A percentile compares a stretch with the other conserved stretches of the same genome.
Evolutionary conservation across 345 rosid species (phyloP).

Genomic region (Populus nigra): DNA sequence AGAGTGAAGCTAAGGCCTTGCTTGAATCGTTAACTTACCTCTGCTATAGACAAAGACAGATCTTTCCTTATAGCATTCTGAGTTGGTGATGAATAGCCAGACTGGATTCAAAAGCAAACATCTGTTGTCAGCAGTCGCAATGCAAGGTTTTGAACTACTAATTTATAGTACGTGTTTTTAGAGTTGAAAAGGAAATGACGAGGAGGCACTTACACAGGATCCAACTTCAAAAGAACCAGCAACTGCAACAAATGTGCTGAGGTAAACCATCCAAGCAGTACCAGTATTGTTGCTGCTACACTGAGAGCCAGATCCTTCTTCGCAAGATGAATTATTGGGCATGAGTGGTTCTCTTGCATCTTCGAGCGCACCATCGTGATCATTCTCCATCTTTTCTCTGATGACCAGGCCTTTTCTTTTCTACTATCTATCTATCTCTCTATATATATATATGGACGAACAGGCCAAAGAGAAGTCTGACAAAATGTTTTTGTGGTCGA

Average conservation of each 20-base stretch:
- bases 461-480: neutral
- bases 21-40: constrained; percentile 37
- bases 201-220: constrained; percentile 56
- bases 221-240: constrained; percentile 87
- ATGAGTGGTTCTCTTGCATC: constrained; percentile 39
- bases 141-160: neutral
- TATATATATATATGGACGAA: neutral
- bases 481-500: neutral
- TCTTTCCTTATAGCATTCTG: constrained; percentile 76
- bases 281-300: constrained; percentile 24
- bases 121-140: neutral
- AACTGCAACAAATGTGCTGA: constrained; percentile 75
- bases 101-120: constrained; percentile 44
- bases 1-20: neutral
- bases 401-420: constrained; percentile 30
- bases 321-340: constrained; percentile 23
- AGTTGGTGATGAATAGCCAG: constrained; percentile 85
- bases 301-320: constrained; percentile 12
- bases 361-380: constrained; percentile 7
- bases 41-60: constrained; percentile 57
- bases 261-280: constrained; percentile 65
- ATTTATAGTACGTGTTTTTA: neutral
- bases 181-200: neutral
- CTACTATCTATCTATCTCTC: neutral
- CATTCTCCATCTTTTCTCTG: constrained; percentile 31